Evolutionary conservation across 805 yeast species (phyloP).

Genomic region (Candida easanensis): DNA sequence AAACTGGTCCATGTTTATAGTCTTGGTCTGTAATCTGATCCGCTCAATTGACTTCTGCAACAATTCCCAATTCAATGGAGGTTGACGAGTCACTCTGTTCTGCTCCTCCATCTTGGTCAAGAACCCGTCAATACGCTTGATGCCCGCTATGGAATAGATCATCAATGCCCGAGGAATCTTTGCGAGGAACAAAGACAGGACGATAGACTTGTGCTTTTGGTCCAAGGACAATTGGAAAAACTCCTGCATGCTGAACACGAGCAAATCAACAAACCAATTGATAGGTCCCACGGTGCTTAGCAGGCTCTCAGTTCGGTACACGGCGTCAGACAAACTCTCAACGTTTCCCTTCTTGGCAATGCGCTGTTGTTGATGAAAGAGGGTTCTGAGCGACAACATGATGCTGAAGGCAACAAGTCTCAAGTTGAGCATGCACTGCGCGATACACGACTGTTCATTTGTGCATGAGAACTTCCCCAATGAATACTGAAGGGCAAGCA

Average conservation of each 20-base stretch:
- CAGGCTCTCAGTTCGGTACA: slow-evolving; percentile 60
- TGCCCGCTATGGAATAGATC: slow-evolving; percentile 62
- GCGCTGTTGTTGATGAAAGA: slow-evolving; percentile 60
- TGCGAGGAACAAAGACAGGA: slow-evolving; percentile 57
- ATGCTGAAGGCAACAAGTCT: slow-evolving; percentile 70
- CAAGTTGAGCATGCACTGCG: slow-evolving; percentile 61
- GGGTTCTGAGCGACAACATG: slow-evolving; percentile 56
- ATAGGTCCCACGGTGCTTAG: slow-evolving; percentile 71
- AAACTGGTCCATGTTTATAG: slow-evolving; percentile 44
- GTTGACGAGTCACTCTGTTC: slow-evolving; percentile 8
- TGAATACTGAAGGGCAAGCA: slow-evolving; percentile 65
- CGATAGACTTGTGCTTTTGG: slow-evolving; percentile 36
- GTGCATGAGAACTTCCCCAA: slow-evolving; percentile 45
- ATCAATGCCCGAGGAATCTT: slow-evolving; percentile 69
- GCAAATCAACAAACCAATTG: slow-evolving; percentile 82
- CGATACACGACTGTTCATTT: slow-evolving; percentile 22
- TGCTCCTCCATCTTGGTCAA: slow-evolving; percentile 24
- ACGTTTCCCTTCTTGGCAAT: slow-evolving; percentile 47
- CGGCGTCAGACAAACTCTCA: slow-evolving; percentile 46
- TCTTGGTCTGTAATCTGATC: slow-evolving; percentile 31
- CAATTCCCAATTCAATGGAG: slow-evolving; percentile 45
- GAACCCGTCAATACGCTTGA: slow-evolving; percentile 48
- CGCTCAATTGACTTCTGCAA: slow-evolving; percentile 47
- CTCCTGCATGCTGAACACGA: slow-evolving; percentile 73
- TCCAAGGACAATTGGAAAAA: slow-evolving; percentile 42